These are phyloP conservation scores for Boletus sp. DNA, from an alignment of 768 basidiomycete species.

Conservation along the genomic window DNA sequence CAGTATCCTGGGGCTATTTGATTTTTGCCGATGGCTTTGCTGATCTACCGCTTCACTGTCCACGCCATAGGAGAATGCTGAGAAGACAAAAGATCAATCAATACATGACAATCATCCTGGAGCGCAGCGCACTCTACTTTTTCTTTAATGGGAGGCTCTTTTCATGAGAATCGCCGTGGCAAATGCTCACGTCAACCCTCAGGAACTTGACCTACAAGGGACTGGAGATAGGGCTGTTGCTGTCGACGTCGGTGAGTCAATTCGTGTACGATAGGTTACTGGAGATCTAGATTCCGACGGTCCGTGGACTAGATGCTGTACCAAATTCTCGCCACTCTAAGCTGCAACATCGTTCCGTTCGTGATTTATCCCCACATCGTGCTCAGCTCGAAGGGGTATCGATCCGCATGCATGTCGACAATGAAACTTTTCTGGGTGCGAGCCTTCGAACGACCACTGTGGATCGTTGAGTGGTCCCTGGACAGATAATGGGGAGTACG, in stretches of 20 bases:
- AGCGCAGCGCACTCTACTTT: conserved; percentile 12
- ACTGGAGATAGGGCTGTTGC: not conserved
- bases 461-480: no score
- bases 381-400: no score
- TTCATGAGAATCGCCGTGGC: not conserved
- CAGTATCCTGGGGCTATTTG: conserved; percentile 1
- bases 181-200: not conserved
- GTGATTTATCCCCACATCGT: not conserved
- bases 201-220: conserved; percentile 4
- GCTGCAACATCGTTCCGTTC: not conserved
- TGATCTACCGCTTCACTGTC: conserved; percentile 7
- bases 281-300: not conserved
- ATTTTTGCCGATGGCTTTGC: conserved; percentile 4
- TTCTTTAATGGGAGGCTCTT: conserved; percentile 1
- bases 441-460: no score
- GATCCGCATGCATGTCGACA: no score
- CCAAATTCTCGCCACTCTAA: not conserved
- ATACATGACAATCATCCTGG: conserved; percentile 10
- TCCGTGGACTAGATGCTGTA: not conserved
- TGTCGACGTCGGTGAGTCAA: not conserved
- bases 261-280: not conserved
- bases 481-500: no score
- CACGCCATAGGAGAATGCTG: not conserved
- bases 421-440: no score
- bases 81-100: conserved; percentile 3